Evolutionary conservation across 495 filamentous ascomycete genomes (phyloP), one percentile per base, ranked within the genome.

Genomic region (Neurospora sp.): DNA sequence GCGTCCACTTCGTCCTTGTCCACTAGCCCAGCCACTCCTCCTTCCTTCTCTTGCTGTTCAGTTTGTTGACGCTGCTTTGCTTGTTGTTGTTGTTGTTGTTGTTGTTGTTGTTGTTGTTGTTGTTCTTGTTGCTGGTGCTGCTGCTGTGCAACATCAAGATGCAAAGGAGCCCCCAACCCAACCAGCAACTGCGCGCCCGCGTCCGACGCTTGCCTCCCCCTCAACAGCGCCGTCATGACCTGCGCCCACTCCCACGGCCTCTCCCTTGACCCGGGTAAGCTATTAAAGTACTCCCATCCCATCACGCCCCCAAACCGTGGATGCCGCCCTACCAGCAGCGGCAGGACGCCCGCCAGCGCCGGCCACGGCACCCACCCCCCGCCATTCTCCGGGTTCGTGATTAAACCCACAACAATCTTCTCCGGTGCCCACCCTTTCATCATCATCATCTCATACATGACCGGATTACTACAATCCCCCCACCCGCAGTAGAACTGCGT

Each of bases 271-370:
- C 89, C 90, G 0, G 90, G 91, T 74, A 89, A 77, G 3, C 87
- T 86, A 81, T 94, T 93, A 77, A 91, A 95, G 76, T 94, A 96
- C 81, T 96, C 93, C 93, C 93, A 96, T 4, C 93, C 91, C 88
- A 93, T 91, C 0, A 95, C 91, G 7, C 93, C 93, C 3, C 92
- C 93, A 79, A 96, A 86, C 12, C 76, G 68, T 22, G 80, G 77
- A 74, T 85, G 80, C 76, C 83, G 75, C 39, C 77, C 77, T 37
- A 74, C 76, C 22, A 85, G 73, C 72, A 81, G 71, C 39, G 79
- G 74, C 40, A 86, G 69, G 37, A 85, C 80, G n/a, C 71, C 71
- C 0, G 75, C 78, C 69, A 83, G 70, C 20, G 71, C 44, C 42
- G 82, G 76, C 71, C 83, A 83, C 35, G 71, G 73, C 2, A 86